phyloP scores from a whole-genome alignment of 1,284 basidiomycete species.

The Hymenochaete sp. region DNA sequence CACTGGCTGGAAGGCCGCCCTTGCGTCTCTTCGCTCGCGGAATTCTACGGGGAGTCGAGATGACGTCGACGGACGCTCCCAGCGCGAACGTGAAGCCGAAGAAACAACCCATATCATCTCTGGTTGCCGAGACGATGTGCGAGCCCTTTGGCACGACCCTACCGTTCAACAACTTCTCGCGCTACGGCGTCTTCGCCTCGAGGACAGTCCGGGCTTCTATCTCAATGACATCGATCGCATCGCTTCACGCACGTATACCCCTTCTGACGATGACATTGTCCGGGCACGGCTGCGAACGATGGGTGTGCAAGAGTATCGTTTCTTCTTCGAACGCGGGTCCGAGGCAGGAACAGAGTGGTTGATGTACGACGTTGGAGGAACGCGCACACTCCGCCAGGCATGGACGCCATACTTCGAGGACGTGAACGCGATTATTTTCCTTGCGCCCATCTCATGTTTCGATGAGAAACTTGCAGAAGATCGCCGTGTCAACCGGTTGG shows the following conservation, averaged over 20 bases:
- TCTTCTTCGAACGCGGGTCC: constrained; percentile 66
- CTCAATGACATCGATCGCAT: constrained; percentile 63
- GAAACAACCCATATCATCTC: constrained; percentile 53
- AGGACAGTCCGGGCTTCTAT: constrained; percentile 69
- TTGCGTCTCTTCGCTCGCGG: constrained; percentile 41
- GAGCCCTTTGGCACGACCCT: constrained; percentile 53
- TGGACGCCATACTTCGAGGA: constrained; percentile 75
- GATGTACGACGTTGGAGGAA: constrained; percentile 73
- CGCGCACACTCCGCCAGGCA: constrained; percentile 46
- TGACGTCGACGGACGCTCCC: constrained; percentile 30
- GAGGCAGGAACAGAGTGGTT: constrained; percentile 71
- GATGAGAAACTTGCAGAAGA: constrained; percentile 38
- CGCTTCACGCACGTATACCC: constrained; percentile 51
- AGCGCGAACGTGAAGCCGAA: constrained; percentile 40
- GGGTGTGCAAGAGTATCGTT: constrained; percentile 65
- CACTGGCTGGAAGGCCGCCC: constrained; percentile 51
- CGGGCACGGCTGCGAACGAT: constrained; percentile 35
- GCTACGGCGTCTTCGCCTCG: constrained; percentile 54
- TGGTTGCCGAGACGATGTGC: constrained; percentile 50
- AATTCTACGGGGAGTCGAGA: constrained; percentile 31
- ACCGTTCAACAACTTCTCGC: constrained; percentile 50
- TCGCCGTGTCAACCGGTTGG: constrained; percentile 32
- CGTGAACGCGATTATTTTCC: constrained; percentile 31
- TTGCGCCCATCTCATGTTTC: constrained; percentile 28
- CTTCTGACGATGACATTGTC: constrained; percentile 50